Percentiles rank a stretch among this genome's conserved stretches.
These are phyloP conservation scores for Fusarium nematophilum DNA, from an alignment of 2,329 filamentous ascomycete species.

Conservation along the genomic window DNA sequence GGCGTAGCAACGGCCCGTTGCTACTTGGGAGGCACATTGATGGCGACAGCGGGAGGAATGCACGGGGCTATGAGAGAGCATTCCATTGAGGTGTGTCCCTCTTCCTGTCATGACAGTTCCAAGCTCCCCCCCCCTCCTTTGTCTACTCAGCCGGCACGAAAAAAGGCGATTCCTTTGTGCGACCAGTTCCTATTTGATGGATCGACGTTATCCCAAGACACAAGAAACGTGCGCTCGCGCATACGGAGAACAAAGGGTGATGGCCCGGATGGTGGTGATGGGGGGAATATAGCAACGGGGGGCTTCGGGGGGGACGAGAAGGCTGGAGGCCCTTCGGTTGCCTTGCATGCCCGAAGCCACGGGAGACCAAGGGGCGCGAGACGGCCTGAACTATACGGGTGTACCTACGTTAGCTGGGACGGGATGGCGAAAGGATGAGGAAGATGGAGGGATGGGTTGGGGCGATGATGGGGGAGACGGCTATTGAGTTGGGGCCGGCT, in stretches of 20 bases:
- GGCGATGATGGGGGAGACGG: background rate
- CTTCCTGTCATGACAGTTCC: slow-evolving; percentile 28
- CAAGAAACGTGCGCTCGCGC: background rate
- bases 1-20: slow-evolving; percentile 42
- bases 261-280: slow-evolving; percentile 1
- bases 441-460: background rate
- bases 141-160: slow-evolving; percentile 18
- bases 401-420: slow-evolving; percentile 36
- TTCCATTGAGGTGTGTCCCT: slow-evolving; percentile 41
- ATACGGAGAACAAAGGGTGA: slow-evolving; percentile 11
- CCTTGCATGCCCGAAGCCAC: slow-evolving; percentile 36
- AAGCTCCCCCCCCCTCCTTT: slow-evolving; percentile 31
- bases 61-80: slow-evolving; percentile 43
- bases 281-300: slow-evolving; percentile 15
- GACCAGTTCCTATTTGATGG: slow-evolving; percentile 13
- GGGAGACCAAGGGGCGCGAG: slow-evolving; percentile 22
- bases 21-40: slow-evolving; percentile 28
- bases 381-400: slow-evolving; percentile 34
- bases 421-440: slow-evolving; percentile 12
- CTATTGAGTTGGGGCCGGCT: slow-evolving; percentile 29
- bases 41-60: slow-evolving; percentile 43
- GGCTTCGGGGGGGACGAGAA: too few species aligned
- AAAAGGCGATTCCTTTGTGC: slow-evolving; percentile 26
- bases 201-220: background rate
- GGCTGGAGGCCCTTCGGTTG: background rate